Evolutionary conservation across 192 early-diverging fungal species (phyloP).

Genomic region (Spizellomyces punctatus): DNA sequence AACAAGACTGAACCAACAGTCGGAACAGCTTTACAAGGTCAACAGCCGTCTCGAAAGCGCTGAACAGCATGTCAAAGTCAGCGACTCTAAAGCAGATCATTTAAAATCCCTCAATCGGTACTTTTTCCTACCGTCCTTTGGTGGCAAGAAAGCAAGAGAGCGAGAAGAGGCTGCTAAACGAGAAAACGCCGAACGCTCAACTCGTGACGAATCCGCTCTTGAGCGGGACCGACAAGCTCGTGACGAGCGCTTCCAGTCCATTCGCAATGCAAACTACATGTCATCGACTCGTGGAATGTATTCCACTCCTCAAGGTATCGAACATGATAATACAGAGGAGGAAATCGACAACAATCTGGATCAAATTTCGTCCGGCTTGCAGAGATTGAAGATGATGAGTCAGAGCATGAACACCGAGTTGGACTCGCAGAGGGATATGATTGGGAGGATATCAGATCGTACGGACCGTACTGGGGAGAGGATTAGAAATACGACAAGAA

Average conservation of each 20-base stretch:
- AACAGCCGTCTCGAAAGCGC: slow-evolving; percentile 50
- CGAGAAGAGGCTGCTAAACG: slow-evolving; percentile 38
- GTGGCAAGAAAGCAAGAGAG: slow-evolving; percentile 44
- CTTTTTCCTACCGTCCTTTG: slow-evolving; percentile 59
- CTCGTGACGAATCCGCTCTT: slow-evolving; percentile 19
- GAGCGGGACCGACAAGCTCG: slow-evolving; percentile 22
- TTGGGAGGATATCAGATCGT: slow-evolving; percentile 38
- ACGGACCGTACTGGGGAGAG: slow-evolving; percentile 42
- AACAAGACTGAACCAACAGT: slow-evolving; percentile 42
- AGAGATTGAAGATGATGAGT: slow-evolving; percentile 54
- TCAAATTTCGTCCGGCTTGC: slow-evolving; percentile 45
- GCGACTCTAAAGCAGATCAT: slow-evolving; percentile 52
- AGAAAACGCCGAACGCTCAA: slow-evolving; percentile 34
- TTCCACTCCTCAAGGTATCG: slow-evolving; percentile 50
- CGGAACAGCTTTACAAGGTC: slow-evolving; percentile 55
- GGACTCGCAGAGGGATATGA: slow-evolving; percentile 34
- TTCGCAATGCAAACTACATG: neutral
- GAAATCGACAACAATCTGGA: slow-evolving; percentile 61
- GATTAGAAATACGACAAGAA: slow-evolving; percentile 32
- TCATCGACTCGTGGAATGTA: slow-evolving; percentile 23
- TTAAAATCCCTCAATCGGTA: slow-evolving; percentile 56
- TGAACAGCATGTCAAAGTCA: slow-evolving; percentile 41
- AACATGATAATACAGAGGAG: slow-evolving; percentile 49
- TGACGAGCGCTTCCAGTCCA: slow-evolving; percentile 6
- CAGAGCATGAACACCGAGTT: slow-evolving; percentile 52